Conservation (phyloP, 1,284 basidiomycete species). For the Rugosomyces carneus region DNA sequence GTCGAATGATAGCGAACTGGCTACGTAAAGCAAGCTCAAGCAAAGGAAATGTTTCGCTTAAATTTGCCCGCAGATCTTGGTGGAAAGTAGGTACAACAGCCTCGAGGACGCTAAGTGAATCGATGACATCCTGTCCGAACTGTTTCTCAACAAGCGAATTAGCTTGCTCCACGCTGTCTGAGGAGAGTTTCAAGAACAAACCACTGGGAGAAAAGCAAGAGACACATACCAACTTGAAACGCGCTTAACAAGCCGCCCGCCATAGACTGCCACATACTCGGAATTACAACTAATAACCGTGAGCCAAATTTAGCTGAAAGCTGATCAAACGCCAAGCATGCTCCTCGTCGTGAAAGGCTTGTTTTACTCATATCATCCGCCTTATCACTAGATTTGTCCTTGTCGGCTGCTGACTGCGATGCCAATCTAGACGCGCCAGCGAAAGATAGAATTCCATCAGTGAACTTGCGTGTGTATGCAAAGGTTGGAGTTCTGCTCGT, state of each 20-base stretch:
- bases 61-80: slow-evolving; percentile 59
- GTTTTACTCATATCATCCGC: slow-evolving; percentile 48
- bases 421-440: slow-evolving; percentile 33
- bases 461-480: slow-evolving; percentile 50
- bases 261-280: slow-evolving; percentile 94
- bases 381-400: slow-evolving; percentile 37
- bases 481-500: slow-evolving; percentile 88
- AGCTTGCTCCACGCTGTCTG: slow-evolving; percentile 49
- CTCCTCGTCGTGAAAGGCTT: slow-evolving; percentile 73
- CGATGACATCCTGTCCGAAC: slow-evolving; percentile 88
- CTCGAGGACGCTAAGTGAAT: slow-evolving; percentile 87
- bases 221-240: slow-evolving; percentile 52
- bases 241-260: slow-evolving; percentile 68
- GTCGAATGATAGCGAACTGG: slow-evolving; percentile 83
- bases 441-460: slow-evolving; percentile 79
- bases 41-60: slow-evolving; percentile 72
- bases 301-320: slow-evolving; percentile 78
- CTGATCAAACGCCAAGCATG: slow-evolving; percentile 76
- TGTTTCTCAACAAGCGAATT: slow-evolving; percentile 64
- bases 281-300: slow-evolving; percentile 69
- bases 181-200: background rate
- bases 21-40: slow-evolving; percentile 77
- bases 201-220: background rate
- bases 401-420: slow-evolving; percentile 28
- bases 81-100: slow-evolving; percentile 78